A percentile compares a stretch with the other conserved stretches of the same genome.
Evolutionary conservation across 148 eudicot species (phyloP).

Genomic region (Fagopyrum tataricum): DNA sequence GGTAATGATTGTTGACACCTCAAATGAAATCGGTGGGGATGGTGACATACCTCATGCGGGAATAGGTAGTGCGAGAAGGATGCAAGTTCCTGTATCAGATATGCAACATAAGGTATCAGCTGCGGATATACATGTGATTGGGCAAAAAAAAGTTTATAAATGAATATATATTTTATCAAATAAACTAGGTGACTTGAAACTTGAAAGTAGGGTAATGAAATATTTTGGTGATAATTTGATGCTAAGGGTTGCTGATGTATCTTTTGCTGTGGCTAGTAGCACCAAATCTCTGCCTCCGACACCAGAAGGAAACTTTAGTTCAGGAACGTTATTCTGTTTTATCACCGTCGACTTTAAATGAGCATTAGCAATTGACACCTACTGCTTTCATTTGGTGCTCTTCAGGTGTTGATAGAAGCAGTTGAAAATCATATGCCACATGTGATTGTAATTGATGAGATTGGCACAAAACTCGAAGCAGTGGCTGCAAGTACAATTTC

Average conservation of each 20-base stretch:
- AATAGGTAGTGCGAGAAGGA: slow-evolving; percentile 85
- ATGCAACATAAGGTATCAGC: slow-evolving; percentile 77
- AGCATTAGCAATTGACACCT: not conserved
- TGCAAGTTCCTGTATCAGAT: slow-evolving; percentile 91
- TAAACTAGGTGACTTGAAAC: not conserved
- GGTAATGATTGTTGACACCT: slow-evolving; percentile 97
- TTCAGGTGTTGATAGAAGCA: slow-evolving; percentile 91
- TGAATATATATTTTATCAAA: not conserved
- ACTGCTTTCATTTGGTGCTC: slow-evolving; percentile 7
- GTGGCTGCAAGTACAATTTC: slow-evolving; percentile 95
- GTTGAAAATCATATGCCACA: slow-evolving; percentile 99
- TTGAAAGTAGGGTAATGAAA: not conserved
- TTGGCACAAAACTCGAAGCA: slow-evolving; percentile 98
- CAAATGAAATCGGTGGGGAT: slow-evolving; percentile 99
- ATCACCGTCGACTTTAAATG: not conserved
- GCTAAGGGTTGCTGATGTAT: not conserved
- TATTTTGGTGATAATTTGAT: not conserved
- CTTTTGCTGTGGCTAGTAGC: slow-evolving; percentile 1
- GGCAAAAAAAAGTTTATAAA: not conserved
- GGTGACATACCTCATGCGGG: slow-evolving; percentile 98
- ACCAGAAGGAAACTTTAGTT: not conserved
- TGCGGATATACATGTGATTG: not conserved
- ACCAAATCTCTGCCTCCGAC: not conserved
- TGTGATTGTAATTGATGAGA: slow-evolving; percentile 96
- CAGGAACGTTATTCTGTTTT: not conserved